These are phyloP conservation scores for Salisapilia sapeloensis DNA, from an alignment of 352 stramenopile genomes.

Conservation along the genomic window DNA sequence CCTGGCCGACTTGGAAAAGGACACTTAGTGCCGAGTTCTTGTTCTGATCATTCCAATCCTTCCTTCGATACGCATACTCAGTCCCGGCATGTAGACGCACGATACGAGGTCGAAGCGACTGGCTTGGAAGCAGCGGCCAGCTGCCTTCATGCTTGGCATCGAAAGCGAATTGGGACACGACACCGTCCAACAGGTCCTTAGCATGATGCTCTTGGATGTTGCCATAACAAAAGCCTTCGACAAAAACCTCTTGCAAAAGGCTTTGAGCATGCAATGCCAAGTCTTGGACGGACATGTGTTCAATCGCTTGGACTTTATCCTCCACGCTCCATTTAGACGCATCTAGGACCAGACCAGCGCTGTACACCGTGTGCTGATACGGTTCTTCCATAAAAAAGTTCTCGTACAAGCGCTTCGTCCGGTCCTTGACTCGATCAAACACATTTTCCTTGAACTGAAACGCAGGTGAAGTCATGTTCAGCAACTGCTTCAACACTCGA, in stretches of 20 bases:
- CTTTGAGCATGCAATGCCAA: constrained; percentile 26
- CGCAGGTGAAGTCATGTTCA: constrained; percentile 21
- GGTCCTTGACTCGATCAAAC: constrained; percentile 76
- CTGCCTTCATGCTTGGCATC: constrained; percentile 5
- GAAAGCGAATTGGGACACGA: constrained; percentile 23
- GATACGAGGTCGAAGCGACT: constrained; percentile 23
- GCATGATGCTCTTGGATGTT: constrained; percentile 22
- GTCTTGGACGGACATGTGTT: constrained; percentile 29
- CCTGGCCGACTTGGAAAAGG: constrained; percentile 43
- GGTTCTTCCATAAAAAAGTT: constrained; percentile 82
- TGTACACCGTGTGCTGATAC: constrained; percentile 84
- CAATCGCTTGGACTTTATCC: constrained; percentile 66
- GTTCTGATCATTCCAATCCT: constrained; percentile 54
- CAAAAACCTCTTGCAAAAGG: constrained; percentile 52
- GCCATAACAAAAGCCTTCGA: constrained; percentile 57
- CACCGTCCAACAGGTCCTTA: constrained; percentile 16
- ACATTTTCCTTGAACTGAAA: constrained; percentile 40
- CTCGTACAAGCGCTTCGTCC: constrained; percentile 68
- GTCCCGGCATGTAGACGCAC: constrained; percentile 26
- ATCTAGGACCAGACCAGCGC: constrained; percentile 56
- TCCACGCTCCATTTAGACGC: constrained; percentile 61
- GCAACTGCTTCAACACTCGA: constrained; percentile 39
- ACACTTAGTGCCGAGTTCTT: constrained; percentile 61
- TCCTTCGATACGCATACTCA: constrained; percentile 34
- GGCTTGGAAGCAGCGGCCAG: constrained; percentile 26